Evolutionary conservation across 768 basidiomycete species (phyloP).

Genomic region (Boletus insuetus): DNA sequence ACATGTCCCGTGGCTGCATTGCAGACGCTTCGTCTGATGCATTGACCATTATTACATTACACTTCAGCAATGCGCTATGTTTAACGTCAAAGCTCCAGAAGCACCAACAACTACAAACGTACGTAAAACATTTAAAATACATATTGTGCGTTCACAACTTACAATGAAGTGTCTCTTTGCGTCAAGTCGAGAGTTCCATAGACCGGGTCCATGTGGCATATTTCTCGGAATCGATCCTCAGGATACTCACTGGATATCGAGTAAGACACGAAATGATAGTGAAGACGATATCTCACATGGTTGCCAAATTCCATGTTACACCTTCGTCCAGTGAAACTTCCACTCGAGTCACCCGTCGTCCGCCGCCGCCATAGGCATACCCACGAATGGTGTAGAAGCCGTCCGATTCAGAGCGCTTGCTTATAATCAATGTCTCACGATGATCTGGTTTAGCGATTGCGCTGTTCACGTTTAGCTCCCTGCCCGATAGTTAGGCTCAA

Average conservation of each 20-base stretch:
- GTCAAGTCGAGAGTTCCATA: conserved; percentile 51
- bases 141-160: conserved; percentile 6
- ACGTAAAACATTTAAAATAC: background rate
- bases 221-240: conserved; percentile 47
- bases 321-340: conserved; percentile 59
- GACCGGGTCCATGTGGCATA: conserved; percentile 35
- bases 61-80: conserved; percentile 31
- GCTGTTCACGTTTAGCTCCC: conserved; percentile 60
- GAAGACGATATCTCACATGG: conserved; percentile 26
- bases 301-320: conserved; percentile 43
- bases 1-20: conserved; percentile 55
- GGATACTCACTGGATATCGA: conserved; percentile 36
- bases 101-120: conserved; percentile 46
- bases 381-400: conserved; percentile 44
- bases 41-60: conserved; percentile 45
- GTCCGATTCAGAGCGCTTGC: conserved; percentile 3
- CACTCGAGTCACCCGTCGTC: conserved; percentile 53
- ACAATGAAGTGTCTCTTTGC: conserved; percentile 49
- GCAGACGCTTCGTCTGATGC: conserved; percentile 54
- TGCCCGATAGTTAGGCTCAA: conserved; percentile 30
- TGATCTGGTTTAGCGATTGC: conserved; percentile 57
- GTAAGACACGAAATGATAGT: conserved; percentile 1
- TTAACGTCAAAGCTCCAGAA: conserved; percentile 50
- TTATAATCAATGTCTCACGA: conserved; percentile 39
- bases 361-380: conserved; percentile 64